Base-by-base conservation (phyloP, 768 basidiomycete species). In the Collybia sp. region DNA sequence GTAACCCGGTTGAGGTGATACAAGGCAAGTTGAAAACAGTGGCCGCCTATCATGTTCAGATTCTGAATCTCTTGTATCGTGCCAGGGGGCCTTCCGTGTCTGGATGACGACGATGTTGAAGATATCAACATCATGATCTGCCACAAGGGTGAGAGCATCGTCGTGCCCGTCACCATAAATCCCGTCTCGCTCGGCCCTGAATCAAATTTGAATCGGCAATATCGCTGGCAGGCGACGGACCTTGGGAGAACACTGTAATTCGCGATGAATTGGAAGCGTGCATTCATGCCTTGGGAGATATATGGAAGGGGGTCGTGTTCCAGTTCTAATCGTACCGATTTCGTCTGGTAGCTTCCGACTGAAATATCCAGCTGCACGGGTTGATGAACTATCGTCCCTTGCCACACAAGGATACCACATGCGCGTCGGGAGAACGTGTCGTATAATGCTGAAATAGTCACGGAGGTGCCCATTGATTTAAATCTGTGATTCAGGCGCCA, bases 1-100 rank as follows among this genome's bases (percentile, higher is more conserved):
- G 89, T 93, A 52, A 55, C n/a, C n/a, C n/a, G n/a, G 74, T n/a
- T 25, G 25, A 25, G 25, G 25, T 25, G 8, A 8, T 25, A 25
- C 4, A 25, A 25, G 25, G 25, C 25, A 25, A 25, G 25, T 25
- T 8, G 8, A 8, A 8, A 25, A 8, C 8, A 25, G 25, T 25
- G 8, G 25, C 3, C 8, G 25, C 25, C 25, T 25, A 25, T 25
- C 25, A 25, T 8, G 25, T 4, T 25, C 25, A 8, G 8, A 8
- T 25, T 25, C 25, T 8, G 3, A 25, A 25, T 25, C 25, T n/a
- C n/a, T n/a, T n/a, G n/a, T n/a, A n/a, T 25, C 8, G 25, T 25
- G 8, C 25, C 25, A 25, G 20, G 43, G 35, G 49, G 50, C 19
- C 13, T 32, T 4, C 36, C 30, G 41, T 5, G 3, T 13, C 31